Evolutionary conservation across 2,329 filamentous ascomycete species (phyloP), one percentile per base, ranked within the genome.

Genomic region (Paecilomyces fulvus): DNA sequence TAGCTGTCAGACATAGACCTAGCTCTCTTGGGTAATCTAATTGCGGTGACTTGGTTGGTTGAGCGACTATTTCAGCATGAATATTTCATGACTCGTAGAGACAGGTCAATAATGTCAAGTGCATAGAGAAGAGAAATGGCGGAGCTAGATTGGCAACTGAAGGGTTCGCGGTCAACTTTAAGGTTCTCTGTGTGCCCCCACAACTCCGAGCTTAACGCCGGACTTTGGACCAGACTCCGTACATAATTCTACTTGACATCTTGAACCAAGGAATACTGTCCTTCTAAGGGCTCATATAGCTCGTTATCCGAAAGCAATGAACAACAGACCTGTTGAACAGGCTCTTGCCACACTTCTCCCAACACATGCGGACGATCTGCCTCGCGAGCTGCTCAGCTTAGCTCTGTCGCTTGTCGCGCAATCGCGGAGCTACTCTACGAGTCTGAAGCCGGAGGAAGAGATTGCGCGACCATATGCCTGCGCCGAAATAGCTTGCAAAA

Each of bases 401-500:
- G 85, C 90, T 1, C 78, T 80, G 53, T 90, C 87, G 8, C 77
- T 95, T 6, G 82, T 95, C 49, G 86, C 89, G 1, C 90, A 94
- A 71, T 95, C 90, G 11, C 84, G 89, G 31, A 84, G 85, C 67
- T 86, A 85, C 65, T 90, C 89, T 52, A 86, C 84, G 66, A 87
- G 83, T 14, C 78, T 96, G 54, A 95, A 91, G 69, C 81, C 85
- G 2, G 90, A 95, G 56, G 91, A 96, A 70, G 92, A 96, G 70
- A 85, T 94, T 61, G 90, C 87, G n/a, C 82, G 92, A 20, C 80
- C 83, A 3, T 94, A 94, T 70, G 88, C 87, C 3, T 96, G 91
- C 70, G 88, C 89, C 12, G 87, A 96, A 72, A 82, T 99, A 58
- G 94, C 94, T 20, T 97, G 92, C 68, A 90, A 92, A 64, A 83